Conservation (phyloP, 2,329 filamentous ascomycete species). For the Sporothrix pseudoabietina region DNA sequence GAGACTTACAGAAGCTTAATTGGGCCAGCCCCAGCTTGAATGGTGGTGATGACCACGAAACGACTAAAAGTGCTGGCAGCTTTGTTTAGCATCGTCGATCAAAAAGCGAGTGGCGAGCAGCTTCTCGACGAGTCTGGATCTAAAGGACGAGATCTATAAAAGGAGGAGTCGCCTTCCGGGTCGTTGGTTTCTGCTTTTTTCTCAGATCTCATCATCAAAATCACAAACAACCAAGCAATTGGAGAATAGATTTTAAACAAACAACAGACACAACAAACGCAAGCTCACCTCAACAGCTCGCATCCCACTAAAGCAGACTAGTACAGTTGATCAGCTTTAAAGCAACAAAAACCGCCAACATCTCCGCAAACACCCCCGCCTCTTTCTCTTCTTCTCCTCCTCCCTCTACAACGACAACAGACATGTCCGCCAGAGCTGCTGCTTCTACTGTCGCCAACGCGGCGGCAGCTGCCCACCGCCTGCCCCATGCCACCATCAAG, state of each 20-base stretch:
- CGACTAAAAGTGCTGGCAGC: background rate
- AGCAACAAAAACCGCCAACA: background rate
- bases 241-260: background rate
- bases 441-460: conserved; percentile 42
- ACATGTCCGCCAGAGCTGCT: conserved; percentile 29
- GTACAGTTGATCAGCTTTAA: background rate
- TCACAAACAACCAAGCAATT: conserved; percentile 35
- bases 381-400: background rate
- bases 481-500: conserved; percentile 69
- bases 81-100: background rate
- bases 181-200: conserved; percentile 39
- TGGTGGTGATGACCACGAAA: conserved; percentile 12
- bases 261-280: background rate
- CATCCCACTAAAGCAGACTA: conserved; percentile 1
- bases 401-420: conserved; percentile 24
- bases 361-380: conserved; percentile 18
- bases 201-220: conserved; percentile 37
- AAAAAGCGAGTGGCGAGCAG: conserved; percentile 11
- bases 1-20: conserved; percentile 24
- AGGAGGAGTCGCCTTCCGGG: conserved; percentile 38
- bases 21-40: background rate
- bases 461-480: conserved; percentile 59
- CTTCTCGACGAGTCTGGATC: conserved; percentile 32
- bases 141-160: conserved; percentile 38
- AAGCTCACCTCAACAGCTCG: background rate